Conservation (phyloP, 768 basidiomycete genomes). For the Imleria badia region DNA sequence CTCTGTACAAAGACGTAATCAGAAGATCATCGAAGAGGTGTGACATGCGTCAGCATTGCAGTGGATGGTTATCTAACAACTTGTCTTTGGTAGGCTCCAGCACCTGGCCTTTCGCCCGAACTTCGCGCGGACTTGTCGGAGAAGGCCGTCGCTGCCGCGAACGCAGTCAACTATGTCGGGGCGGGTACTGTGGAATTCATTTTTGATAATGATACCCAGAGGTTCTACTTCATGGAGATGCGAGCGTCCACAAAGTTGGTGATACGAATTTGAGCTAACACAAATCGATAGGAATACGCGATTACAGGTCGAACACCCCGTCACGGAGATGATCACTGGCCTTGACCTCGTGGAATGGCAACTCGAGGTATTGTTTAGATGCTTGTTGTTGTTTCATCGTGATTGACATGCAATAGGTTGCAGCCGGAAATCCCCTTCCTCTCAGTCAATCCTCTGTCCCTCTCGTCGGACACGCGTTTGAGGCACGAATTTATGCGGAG, state of each 20-base stretch:
- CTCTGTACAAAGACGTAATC: slow-evolving; percentile 87
- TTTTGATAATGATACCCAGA: slow-evolving; percentile 84
- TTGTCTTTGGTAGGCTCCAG: slow-evolving; percentile 63
- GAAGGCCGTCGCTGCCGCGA: slow-evolving; percentile 91
- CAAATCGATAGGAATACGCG: slow-evolving; percentile 66
- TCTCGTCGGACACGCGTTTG: slow-evolving; percentile 90
- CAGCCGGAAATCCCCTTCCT: slow-evolving; percentile 84
- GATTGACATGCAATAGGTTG: slow-evolving; percentile 50
- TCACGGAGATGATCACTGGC: slow-evolving; percentile 94
- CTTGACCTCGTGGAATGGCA: slow-evolving; percentile 97
- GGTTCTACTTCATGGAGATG: slow-evolving; percentile 98
- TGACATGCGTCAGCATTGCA: background rate
- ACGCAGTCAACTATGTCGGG: slow-evolving; percentile 87
- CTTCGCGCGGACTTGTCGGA: slow-evolving; percentile 77
- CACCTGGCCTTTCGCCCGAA: slow-evolving; percentile 79
- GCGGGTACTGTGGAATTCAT: slow-evolving; percentile 97
- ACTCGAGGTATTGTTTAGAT: slow-evolving; percentile 54
- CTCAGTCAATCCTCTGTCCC: slow-evolving; percentile 76
- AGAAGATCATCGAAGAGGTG: slow-evolving; percentile 94
- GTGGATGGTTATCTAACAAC: background rate
- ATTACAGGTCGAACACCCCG: slow-evolving; percentile 87
- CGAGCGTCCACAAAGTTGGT: slow-evolving; percentile 31
- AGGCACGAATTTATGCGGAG: slow-evolving; percentile 94
- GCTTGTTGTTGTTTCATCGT: background rate
- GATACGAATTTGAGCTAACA: background rate